phyloP scores from a whole-genome alignment of 768 basidiomycete genomes.

The Macrolepiota dolichaula region DNA sequence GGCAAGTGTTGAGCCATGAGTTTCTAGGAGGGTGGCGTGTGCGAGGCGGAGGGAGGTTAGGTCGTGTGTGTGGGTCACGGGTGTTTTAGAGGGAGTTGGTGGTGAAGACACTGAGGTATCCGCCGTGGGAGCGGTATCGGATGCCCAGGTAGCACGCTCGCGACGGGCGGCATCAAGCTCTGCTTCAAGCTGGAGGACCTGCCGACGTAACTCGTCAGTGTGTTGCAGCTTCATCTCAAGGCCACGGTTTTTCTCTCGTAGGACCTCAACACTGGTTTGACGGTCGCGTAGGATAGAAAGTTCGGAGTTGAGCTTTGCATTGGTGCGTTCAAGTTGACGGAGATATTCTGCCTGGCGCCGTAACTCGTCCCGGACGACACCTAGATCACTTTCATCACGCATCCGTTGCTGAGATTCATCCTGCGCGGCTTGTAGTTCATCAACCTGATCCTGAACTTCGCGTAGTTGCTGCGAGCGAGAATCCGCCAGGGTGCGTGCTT shows the following conservation, averaged over 20 bases:
- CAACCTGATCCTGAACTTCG: slow-evolving; percentile 27
- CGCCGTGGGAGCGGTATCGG: too few species aligned
- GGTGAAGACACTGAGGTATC: too few species aligned
- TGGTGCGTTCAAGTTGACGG: slow-evolving; percentile 55
- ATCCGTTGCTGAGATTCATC: too few species aligned
- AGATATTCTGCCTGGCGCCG: slow-evolving; percentile 62
- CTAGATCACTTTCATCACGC: slow-evolving; percentile 53
- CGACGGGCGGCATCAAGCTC: too few species aligned
- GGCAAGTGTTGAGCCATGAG: too few species aligned
- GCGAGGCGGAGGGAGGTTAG: too few species aligned
- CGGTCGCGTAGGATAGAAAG: slow-evolving; percentile 49
- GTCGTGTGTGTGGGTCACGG: too few species aligned
- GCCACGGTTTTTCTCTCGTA: slow-evolving; percentile 70
- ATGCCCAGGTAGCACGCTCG: too few species aligned
- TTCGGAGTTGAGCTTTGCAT: slow-evolving; percentile 53
- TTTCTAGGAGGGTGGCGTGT: too few species aligned
- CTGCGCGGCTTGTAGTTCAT: too few species aligned
- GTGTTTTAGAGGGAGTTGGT: too few species aligned
- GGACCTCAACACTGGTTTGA: slow-evolving; percentile 60
- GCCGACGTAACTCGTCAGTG: slow-evolving; percentile 53
- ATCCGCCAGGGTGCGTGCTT: slow-evolving; percentile 36
- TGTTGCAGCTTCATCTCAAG: slow-evolving; percentile 50
- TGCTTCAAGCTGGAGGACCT: slow-evolving; percentile 55
- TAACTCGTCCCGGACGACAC: slow-evolving; percentile 63
- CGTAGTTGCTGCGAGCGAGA: slow-evolving; percentile 38